Evolutionary conservation across 2,329 filamentous ascomycete genomes (phyloP), one percentile per base, ranked within the genome.

Genomic region (Chaetomium sp.): DNA sequence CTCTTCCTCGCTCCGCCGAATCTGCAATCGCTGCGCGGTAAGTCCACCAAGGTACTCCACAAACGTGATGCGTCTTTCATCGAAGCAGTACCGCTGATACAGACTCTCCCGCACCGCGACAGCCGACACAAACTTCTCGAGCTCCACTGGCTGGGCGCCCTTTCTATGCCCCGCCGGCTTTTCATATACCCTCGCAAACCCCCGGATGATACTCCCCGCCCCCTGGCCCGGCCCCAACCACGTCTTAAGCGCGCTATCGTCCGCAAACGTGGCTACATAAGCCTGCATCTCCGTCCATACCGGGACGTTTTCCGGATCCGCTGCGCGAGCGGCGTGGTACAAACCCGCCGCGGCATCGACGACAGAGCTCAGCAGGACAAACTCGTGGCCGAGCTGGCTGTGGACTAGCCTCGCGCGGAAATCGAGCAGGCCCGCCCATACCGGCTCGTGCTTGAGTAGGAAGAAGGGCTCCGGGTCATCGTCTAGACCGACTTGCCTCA

Each of bases 391-490:
- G 40, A 66, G 47, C 37, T 65, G 59, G 38, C 58, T 62, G 14
- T 63, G 54, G 10, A 61, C 57, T 7, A 67, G 53, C 54, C 57
- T 59, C 4, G 59, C 63, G 6, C 62, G 64, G 47, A 68, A 59
- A 35, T 64, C 62, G 2, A 68, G 61, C 8, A 66, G 51, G 0
- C 66, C 62, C 0, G 64, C 54, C 59, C 60, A 66, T 9, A 67
- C 57, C 1, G 65, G 66, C 14, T 68, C 62, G 14, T 56, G 50
- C 36, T 59, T 60, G 11, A 64, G 54, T 14, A 65, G 54, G 12
- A 57, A 54, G 44, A 64, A 62, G 1, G 52, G 43, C 10, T 62
- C 57, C 3, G 62, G 57, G 4, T 62, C 51, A 36, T 63, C 59
- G 0, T 36, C 37, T 10, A 62, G 27, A 2, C 59, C 59, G 12